These are phyloP conservation scores for Sclerotinia spermophila DNA, from an alignment of 2,329 filamentous ascomycete species.

Conservation along the genomic window DNA sequence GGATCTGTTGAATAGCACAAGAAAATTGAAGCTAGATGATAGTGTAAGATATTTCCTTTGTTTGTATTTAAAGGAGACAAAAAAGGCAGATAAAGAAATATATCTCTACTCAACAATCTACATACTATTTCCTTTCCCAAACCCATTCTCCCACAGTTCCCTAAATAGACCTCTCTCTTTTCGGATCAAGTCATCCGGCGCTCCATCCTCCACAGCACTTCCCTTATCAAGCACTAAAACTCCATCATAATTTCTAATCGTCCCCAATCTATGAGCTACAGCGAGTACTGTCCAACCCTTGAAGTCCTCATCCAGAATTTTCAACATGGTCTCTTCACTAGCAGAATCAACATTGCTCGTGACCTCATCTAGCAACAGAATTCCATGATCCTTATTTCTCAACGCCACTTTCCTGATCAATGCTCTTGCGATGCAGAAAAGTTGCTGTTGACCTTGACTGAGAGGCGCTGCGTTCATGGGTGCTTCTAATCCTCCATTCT, in stretches of 20 bases:
- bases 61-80: not conserved
- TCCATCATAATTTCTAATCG: conserved; percentile 45
- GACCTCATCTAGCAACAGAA: conserved; percentile 44
- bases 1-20: not conserved
- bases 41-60: not conserved
- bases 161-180: not conserved
- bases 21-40: too few species aligned
- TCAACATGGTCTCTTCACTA: conserved; percentile 54
- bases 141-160: not conserved
- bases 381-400: conserved; percentile 32
- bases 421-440: conserved; percentile 48
- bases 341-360: conserved; percentile 52
- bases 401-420: conserved; percentile 35
- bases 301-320: conserved; percentile 52
- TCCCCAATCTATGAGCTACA: conserved; percentile 33
- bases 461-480: conserved; percentile 54
- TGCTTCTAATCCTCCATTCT: conserved; percentile 39
- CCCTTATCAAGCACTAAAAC: conserved; percentile 43
- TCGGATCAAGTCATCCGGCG: conserved; percentile 67
- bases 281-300: conserved; percentile 47
- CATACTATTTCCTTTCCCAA: not conserved
- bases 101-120: not conserved
- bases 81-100: not conserved
- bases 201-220: conserved; percentile 77
- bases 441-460: conserved; percentile 48